Conservation (phyloP, 129 eudicot species). For the Logfia minima region DNA sequence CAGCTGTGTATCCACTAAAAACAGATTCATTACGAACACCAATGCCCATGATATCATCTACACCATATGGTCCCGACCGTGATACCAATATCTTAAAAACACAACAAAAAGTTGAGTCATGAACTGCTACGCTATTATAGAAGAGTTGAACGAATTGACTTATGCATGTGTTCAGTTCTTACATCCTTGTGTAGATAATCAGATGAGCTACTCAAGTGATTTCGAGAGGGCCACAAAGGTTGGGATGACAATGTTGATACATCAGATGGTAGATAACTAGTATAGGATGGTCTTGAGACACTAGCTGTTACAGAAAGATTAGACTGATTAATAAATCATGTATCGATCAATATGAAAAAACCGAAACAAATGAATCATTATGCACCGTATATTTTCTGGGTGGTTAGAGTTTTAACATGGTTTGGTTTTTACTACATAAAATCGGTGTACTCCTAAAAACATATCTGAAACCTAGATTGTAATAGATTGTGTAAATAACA, state of each 20-base stretch:
- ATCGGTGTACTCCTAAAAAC: neutral
- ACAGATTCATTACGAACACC: slow-evolving; percentile 50
- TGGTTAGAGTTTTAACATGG: neutral
- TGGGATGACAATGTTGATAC: slow-evolving; percentile 39
- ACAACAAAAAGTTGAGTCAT: neutral
- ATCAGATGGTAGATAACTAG: slow-evolving; percentile 52
- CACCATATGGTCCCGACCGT: slow-evolving; percentile 40
- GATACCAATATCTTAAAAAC: slow-evolving; percentile 40
- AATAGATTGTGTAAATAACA: neutral
- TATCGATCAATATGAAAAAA: neutral
- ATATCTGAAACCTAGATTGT: slow-evolving; percentile 5
- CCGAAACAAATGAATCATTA: neutral
- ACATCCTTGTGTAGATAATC: neutral
- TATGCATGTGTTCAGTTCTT: neutral
- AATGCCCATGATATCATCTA: slow-evolving; percentile 38
- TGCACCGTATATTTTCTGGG: neutral
- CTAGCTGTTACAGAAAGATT: slow-evolving; percentile 31
- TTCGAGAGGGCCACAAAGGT: slow-evolving; percentile 40
- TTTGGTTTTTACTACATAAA: neutral
- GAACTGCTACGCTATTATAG: neutral
- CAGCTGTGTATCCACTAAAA: slow-evolving; percentile 40
- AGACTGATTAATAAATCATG: neutral
- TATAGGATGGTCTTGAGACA: slow-evolving; percentile 32
- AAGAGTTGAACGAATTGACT: neutral
- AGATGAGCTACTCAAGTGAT: slow-evolving; percentile 32